Percentiles rank a stretch among this genome's conserved stretches.
phyloP scores from a whole-genome alignment of 306 rosid species.

The Erythrophleum fordii region DNA sequence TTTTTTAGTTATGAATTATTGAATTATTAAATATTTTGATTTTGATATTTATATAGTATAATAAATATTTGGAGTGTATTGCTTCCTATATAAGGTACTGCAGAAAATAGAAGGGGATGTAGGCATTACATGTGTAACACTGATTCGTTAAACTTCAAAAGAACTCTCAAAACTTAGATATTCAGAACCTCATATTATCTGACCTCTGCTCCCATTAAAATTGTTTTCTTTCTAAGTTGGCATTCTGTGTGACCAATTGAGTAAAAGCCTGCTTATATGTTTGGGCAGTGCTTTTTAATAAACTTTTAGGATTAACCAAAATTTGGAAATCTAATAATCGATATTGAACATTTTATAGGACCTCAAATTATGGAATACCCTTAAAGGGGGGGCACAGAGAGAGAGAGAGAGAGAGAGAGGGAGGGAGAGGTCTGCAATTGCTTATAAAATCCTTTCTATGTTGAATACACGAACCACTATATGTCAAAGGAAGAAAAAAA shows the following conservation, averaged over 20 bases:
- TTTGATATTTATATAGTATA: no score
- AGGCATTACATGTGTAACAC: not conserved
- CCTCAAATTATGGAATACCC: not conserved
- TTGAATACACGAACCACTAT: not conserved
- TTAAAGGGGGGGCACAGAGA: no score
- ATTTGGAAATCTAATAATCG: not conserved
- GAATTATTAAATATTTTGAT: no score
- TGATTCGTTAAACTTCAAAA: not conserved
- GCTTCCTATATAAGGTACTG: not conserved
- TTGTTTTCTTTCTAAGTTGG: not conserved
- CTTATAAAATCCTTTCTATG: not conserved
- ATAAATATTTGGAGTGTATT: no score
- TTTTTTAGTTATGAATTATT: no score
- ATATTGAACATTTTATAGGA: not conserved
- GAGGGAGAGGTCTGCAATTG: not conserved
- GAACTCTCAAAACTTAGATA: not conserved
- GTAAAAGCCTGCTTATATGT: not conserved
- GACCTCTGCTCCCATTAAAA: not conserved
- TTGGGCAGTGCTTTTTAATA: not conserved
- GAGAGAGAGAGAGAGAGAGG: not conserved
- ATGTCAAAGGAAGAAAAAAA: not conserved
- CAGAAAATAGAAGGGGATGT: not conserved
- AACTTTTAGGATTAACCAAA: not conserved
- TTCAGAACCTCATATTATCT: not conserved
- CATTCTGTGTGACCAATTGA: not conserved